Base-by-base conservation (phyloP, 139 green algal genomes). In the Auxenochlorella protothecoides region DNA sequence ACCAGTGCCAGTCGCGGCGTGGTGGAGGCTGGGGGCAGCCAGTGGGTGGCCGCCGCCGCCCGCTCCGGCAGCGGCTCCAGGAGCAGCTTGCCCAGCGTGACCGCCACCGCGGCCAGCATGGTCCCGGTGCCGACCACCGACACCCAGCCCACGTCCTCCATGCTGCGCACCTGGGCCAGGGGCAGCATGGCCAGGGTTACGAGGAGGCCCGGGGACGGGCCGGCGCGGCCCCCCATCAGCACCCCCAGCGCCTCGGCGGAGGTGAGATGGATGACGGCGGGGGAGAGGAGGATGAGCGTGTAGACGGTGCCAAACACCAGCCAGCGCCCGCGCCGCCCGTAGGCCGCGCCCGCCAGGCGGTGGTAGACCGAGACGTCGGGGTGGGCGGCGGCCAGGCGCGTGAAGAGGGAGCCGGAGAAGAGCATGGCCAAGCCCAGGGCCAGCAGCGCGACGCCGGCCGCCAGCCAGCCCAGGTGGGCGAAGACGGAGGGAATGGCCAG, bases 101-200 rank as follows among this genome's bases (percentile, higher is more conserved):
- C 63, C 6, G 66, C 27, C 66, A 80, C 71, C 10, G 78, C 75
- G 4, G 53, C 53, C 64, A 83, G 9, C 78, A 83, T 83, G 65
- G 74, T 75, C 6, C 73, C 59, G 3, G 71, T 83, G 54, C 78
- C 78, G 55, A 80, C 63, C 53, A 83, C 72, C n/a, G 74, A 72
- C 27, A 80, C 67, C 51, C 66, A 68, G 52, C 65, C 72, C 27
- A 83, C 74, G 16, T 80, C 71, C 53, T 83, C 70, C 15, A 83
- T 83, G 53, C 77, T 55, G 54, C 74, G 78, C 57, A 83, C 11
- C 57, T 62, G 57, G 9, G 57, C 57, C 6, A 83, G 53, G 0
- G 78, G 78, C 11, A 80, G 16, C 27, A 83, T 83, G 68, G 79
- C 55, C 5, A 66, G 53, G 4, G 74, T 75, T 11, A 83, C 78